phyloP scores from a whole-genome alignment of 306 rosid genomes.

The Hippophae rhamnoides region DNA sequence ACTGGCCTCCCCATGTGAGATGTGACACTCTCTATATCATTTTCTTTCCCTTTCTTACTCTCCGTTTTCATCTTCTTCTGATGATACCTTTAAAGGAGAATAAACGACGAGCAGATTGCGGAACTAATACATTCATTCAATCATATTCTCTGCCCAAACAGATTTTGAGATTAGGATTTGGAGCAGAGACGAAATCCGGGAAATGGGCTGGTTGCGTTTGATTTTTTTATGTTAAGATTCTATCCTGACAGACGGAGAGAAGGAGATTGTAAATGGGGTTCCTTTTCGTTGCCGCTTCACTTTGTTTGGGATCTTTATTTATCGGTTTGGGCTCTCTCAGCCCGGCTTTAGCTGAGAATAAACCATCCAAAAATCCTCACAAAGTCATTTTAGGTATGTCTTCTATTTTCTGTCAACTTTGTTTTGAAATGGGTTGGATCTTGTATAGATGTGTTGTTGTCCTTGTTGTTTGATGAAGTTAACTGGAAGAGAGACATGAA shows the following conservation, averaged over 20 bases:
- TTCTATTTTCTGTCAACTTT: conserved; percentile 7
- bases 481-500: background rate
- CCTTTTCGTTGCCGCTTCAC: conserved; percentile 20
- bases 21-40: conserved; percentile 26
- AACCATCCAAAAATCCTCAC: conserved; percentile 13
- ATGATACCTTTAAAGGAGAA: conserved; percentile 5
- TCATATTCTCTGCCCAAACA: background rate
- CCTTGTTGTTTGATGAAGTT: conserved; percentile 17
- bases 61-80: background rate
- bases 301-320: conserved; percentile 23
- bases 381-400: conserved; percentile 52
- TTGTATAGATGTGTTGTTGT: conserved; percentile 1
- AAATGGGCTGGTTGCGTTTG: conserved; percentile 31
- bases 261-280: conserved; percentile 31
- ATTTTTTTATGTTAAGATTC: conserved; percentile 12
- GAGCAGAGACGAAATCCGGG: conserved; percentile 11
- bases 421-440: conserved; percentile 24
- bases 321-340: conserved; percentile 25
- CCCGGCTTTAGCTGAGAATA: conserved; percentile 48
- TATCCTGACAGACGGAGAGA: background rate
- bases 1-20: conserved; percentile 50
- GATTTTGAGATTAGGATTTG: conserved; percentile 8
- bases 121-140: background rate
- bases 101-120: conserved; percentile 16
- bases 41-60: background rate